These are phyloP conservation scores for Chrysopogon serrulatus DNA, from an alignment of 176 grass and related monocot species.

Conservation along the genomic window DNA sequence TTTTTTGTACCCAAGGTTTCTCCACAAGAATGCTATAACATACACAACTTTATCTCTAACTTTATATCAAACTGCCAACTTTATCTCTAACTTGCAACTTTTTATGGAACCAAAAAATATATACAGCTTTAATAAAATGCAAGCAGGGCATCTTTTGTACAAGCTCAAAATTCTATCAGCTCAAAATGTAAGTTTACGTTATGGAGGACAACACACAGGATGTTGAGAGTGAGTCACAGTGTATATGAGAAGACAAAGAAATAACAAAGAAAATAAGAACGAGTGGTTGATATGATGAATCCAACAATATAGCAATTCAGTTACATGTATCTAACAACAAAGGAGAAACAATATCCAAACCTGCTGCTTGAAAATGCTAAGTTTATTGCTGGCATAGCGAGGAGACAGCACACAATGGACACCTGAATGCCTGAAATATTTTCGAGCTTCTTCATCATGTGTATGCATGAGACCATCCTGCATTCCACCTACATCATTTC, in stretches of 20 bases:
- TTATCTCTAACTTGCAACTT: not conserved
- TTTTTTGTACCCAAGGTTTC: not conserved
- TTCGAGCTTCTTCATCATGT: conserved; percentile 92
- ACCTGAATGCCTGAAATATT: conserved; percentile 87
- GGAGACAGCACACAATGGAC: conserved; percentile 88
- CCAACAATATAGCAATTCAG: not conserved
- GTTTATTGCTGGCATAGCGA: conserved; percentile 91
- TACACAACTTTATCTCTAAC: too few species aligned
- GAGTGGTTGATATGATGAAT: not conserved
- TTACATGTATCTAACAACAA: not conserved
- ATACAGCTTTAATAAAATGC: not conserved
- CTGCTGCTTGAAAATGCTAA: conserved; percentile 99
- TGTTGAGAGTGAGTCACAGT: not conserved
- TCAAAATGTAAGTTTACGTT: not conserved
- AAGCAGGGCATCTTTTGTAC: not conserved
- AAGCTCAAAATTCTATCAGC: not conserved
- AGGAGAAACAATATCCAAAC: conserved; percentile 46
- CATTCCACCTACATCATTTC: conserved; percentile 56
- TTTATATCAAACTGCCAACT: not conserved
- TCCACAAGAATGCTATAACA: not conserved
- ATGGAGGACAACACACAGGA: not conserved
- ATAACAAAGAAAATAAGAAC: not conserved
- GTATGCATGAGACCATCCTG: conserved; percentile 97
- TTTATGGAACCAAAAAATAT: not conserved
- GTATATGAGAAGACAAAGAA: not conserved